phyloP scores from a whole-genome alignment of 2,329 filamentous ascomycete species.

The Blumeria graminis region DNA sequence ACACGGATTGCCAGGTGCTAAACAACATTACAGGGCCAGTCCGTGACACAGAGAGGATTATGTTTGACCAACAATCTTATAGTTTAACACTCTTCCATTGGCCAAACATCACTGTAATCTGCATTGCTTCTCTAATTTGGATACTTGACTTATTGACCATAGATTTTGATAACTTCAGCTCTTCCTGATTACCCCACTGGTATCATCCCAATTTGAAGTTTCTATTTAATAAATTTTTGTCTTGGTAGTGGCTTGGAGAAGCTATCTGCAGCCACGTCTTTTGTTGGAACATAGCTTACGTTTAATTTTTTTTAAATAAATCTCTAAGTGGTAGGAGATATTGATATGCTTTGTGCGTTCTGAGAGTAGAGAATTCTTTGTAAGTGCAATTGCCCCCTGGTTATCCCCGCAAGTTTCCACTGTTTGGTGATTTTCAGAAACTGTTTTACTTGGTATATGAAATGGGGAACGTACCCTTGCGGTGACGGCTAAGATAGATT shows the following conservation, averaged over 20 bases:
- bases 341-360: neutral
- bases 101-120: neutral
- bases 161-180: neutral
- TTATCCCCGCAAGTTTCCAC: neutral
- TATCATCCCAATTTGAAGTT: neutral
- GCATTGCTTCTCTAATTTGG: neutral
- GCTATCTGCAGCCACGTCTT: neutral
- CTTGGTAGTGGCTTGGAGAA: neutral
- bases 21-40: no score
- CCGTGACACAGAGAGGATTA: no score
- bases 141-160: neutral
- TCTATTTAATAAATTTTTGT: neutral
- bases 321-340: neutral
- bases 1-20: no score
- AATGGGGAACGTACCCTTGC: no score
- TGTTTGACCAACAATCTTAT: no score
- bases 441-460: no score
- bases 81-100: constrained; percentile 1
- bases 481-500: no score
- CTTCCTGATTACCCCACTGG: neutral
- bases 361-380: neutral
- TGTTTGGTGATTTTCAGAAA: neutral
- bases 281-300: neutral
- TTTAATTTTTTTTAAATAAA: neutral
- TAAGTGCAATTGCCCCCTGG: neutral